Evolutionary conservation across 2,329 filamentous ascomycete species (phyloP).

Genomic region (Penicillium occitanis): DNA sequence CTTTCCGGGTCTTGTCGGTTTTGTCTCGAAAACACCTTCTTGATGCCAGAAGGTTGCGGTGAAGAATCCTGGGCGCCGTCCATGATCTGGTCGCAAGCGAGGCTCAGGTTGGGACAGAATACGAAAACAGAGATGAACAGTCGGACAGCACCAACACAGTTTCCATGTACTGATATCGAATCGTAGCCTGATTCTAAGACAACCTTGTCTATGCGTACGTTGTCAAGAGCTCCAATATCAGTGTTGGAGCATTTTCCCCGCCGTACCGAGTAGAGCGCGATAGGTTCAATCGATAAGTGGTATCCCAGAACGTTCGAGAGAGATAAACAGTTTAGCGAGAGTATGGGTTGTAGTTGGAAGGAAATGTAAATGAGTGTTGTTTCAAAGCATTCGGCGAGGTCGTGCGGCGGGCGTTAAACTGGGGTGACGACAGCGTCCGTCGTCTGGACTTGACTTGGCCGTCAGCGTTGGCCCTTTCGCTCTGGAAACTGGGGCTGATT

Average conservation of each 20-base stretch:
- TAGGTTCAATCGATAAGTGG: neutral
- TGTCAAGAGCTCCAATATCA: constrained; percentile 1
- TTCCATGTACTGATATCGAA: neutral
- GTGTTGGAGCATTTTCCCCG: constrained; percentile 14
- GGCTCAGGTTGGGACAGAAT: neutral
- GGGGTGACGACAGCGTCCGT: constrained; percentile 5
- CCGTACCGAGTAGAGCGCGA: neutral
- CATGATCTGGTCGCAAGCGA: constrained; percentile 28
- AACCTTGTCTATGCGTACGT: neutral
- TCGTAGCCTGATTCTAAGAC: neutral
- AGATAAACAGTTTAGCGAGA: neutral
- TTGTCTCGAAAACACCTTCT: constrained; percentile 36
- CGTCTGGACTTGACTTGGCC: neutral
- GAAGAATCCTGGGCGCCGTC: constrained; percentile 31
- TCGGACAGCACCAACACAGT: neutral
- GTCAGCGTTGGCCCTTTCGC: neutral
- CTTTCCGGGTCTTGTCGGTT: constrained; percentile 38
- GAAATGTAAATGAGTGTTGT: neutral
- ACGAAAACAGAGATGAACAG: neutral
- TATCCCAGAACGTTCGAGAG: neutral
- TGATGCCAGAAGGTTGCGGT: constrained; percentile 35
- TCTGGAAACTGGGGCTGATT: constrained; percentile 1
- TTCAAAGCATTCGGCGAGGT: neutral
- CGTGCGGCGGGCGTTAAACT: neutral
- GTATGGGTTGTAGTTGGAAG: neutral